Evolutionary conservation across 805 yeast genomes (phyloP), one percentile per base, ranked within the genome.

Genomic region (Hermanozyma aechmeae): DNA sequence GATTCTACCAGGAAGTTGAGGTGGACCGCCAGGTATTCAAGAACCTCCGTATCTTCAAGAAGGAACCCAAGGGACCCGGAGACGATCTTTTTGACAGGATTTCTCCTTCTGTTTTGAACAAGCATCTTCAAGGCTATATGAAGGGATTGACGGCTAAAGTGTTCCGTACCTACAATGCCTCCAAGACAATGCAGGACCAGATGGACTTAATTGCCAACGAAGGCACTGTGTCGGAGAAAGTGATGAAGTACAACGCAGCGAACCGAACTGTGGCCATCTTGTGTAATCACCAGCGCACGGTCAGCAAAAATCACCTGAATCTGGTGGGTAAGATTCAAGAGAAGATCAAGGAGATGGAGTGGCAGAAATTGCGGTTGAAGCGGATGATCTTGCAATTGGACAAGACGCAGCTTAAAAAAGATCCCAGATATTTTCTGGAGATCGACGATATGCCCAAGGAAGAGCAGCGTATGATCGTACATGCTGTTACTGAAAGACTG

Each of bases 281-380:
- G 45, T 87, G 97, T 80, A 87, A 87, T 66, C 97, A 87, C 70
- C 97, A 87, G 67, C 77, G 96, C 56, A 75, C 95, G 13, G 86
- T 87, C 7, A 72, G 86, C 28, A 89, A 87, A 50, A 73, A 74
- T 4, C 96, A 89, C 48, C 93, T 81, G 26, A 71, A 73, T 15
- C 67, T 86, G 5, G 84, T 89, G 35, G 82, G 75, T 40, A 84
- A 79, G 50, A 85, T 85, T 25, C 72, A 63, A 40, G 93, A 80
- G 30, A 76, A 69, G 43, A 71, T 89, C 32, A 71, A 76, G 45
- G 96, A 87, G 57, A 64, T 86, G 58, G 56, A 73, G 30, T 87
- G 96, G 95, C 84, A 80, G 44, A 82, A 78, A 52, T 73, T 79
- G 31, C 67, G 95, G 37, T 52, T 66, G 25, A 83, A 84, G 59